phyloP scores from a whole-genome alignment of 495 filamentous ascomycete species.

The Annulohypoxylon bovei region DNA sequence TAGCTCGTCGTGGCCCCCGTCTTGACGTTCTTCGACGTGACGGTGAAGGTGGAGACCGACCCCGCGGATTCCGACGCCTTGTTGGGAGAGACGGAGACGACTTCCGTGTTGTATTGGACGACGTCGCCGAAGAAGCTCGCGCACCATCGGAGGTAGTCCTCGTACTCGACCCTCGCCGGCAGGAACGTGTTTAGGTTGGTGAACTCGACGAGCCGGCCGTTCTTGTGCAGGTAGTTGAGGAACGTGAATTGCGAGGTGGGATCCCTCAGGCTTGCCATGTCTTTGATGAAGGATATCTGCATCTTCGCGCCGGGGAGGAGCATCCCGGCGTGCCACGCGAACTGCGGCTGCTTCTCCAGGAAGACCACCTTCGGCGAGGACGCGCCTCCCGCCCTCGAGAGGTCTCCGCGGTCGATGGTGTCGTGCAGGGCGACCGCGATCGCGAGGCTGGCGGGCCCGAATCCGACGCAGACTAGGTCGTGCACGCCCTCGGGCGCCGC shows the following conservation, averaged over 20 bases:
- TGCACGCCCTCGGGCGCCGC: conserved; percentile 67
- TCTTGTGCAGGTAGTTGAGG: conserved; percentile 86
- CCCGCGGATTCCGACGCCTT: conserved; percentile 48
- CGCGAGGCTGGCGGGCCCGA: conserved; percentile 92
- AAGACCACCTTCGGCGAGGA: conserved; percentile 76
- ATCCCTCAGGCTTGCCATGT: conserved; percentile 87
- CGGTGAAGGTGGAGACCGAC: conserved; percentile 59
- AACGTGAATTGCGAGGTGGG: conserved; percentile 94
- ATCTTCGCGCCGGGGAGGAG: conserved; percentile 90
- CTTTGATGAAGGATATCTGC: conserved; percentile 99
- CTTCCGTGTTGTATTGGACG: conserved; percentile 82
- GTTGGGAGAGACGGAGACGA: conserved; percentile 65
- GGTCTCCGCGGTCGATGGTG: conserved; percentile 55
- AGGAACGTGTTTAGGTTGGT: conserved; percentile 90
- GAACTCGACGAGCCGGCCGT: conserved; percentile 84
- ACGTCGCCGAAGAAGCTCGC: conserved; percentile 80
- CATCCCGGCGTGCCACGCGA: conserved; percentile 96
- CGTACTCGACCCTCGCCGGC: conserved; percentile 86
- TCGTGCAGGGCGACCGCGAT: conserved; percentile 92
- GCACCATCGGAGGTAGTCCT: conserved; percentile 96
- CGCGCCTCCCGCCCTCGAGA: conserved; percentile 48
- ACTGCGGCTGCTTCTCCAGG: conserved; percentile 83
- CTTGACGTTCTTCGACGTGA: conserved; percentile 52
- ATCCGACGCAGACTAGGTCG: conserved; percentile 90
- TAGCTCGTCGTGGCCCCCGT: conserved; percentile 49